These are phyloP conservation scores for Heliosperma pusillum DNA, from an alignment of 148 eudicot species.

Conservation along the genomic window DNA sequence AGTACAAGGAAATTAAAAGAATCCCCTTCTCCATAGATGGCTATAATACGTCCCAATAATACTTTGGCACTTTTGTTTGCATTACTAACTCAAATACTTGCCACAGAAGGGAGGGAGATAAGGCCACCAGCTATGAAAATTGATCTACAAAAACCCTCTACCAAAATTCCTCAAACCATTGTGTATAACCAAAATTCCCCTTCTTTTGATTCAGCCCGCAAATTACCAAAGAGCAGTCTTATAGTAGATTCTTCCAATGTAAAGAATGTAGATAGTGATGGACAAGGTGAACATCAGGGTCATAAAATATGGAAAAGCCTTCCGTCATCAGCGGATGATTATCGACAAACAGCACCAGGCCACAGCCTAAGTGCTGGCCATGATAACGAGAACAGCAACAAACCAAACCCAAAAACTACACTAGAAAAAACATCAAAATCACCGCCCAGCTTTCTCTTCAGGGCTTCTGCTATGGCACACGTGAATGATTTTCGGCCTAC, in stretches of 20 bases:
- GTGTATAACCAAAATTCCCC: background rate
- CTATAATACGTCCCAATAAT: slow-evolving; percentile 2
- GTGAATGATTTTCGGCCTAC: slow-evolving; percentile 17
- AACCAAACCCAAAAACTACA: slow-evolving; percentile 15
- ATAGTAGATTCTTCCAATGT: slow-evolving; percentile 2
- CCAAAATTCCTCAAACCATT: background rate
- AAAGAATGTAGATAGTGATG: slow-evolving; percentile 1
- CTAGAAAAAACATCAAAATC: slow-evolving; percentile 5
- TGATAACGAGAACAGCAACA: background rate
- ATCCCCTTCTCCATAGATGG: slow-evolving; percentile 17
- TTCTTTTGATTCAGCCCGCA: slow-evolving; percentile 4
- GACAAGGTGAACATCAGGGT: background rate
- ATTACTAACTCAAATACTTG: slow-evolving; percentile 24
- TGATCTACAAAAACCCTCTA: background rate
- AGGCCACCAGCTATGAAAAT: slow-evolving; percentile 14
- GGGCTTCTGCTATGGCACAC: slow-evolving; percentile 8
- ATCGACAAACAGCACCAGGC: slow-evolving; percentile 6
- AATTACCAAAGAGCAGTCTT: slow-evolving; percentile 1
- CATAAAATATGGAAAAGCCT: background rate
- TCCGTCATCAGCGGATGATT: slow-evolving; percentile 5
- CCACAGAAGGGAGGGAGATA: slow-evolving; percentile 28
- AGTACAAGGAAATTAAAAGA: slow-evolving; percentile 2
- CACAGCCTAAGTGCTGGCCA: slow-evolving; percentile 20
- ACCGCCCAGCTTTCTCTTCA: slow-evolving; percentile 14
- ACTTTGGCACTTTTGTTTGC: slow-evolving; percentile 9